phyloP scores from a whole-genome alignment of 805 yeast species.

The Blastobotrys parvus region DNA sequence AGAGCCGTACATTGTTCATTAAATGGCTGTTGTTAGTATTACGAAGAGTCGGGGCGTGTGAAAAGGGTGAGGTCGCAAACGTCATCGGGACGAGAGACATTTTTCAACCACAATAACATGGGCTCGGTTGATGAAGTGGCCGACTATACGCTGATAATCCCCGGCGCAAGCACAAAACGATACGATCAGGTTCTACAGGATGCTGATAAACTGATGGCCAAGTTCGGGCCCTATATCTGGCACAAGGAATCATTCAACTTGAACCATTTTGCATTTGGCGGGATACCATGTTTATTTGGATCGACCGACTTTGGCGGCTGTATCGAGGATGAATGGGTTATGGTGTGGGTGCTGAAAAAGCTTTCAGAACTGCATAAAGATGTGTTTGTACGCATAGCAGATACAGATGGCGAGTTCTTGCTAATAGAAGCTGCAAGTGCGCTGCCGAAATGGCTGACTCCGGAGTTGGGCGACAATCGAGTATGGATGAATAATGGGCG shows the following conservation, averaged over 20 bases:
- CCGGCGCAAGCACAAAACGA: background rate
- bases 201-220: background rate
- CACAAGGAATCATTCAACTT: conserved; percentile 18
- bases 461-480: conserved; percentile 30
- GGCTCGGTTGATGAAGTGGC: background rate
- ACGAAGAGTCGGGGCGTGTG: too few relatives aligned
- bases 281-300: conserved; percentile 19
- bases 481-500: conserved; percentile 19
- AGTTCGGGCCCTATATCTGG: conserved; percentile 18
- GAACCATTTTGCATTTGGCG: conserved; percentile 4
- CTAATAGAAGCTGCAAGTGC: conserved; percentile 41
- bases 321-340: conserved; percentile 27
- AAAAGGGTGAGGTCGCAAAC: too few relatives aligned
- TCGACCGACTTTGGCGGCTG: conserved; percentile 23
- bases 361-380: conserved; percentile 12
- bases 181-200: background rate
- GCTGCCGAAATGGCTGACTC: conserved; percentile 42
- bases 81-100: too few relatives aligned
- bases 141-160: background rate
- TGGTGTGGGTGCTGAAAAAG: conserved; percentile 20
- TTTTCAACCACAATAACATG: too few relatives aligned
- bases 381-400: conserved; percentile 26
- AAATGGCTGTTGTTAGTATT: too few relatives aligned
- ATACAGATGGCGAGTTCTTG: conserved; percentile 50
- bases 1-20: conserved; percentile 21